Conservation (phyloP, 1,284 basidiomycete species). For the Papiliotrema fonsecae region DNA sequence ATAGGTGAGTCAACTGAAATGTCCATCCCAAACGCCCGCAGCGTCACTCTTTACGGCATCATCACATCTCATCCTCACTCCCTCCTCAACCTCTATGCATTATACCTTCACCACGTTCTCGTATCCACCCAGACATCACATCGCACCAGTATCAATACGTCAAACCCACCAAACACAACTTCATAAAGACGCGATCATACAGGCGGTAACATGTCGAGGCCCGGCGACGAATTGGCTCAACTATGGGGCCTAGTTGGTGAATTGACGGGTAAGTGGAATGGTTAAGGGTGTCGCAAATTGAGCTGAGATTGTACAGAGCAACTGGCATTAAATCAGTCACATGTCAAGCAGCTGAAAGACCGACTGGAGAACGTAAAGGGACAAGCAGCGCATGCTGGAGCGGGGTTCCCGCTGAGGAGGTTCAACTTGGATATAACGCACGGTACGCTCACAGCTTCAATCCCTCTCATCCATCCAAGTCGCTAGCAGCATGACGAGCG, state of each 20-base stretch:
- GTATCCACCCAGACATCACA: too few species aligned
- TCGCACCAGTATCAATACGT: too few species aligned
- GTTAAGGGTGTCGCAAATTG: too few species aligned
- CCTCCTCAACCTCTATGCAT: too few species aligned
- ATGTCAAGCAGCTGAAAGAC: slow-evolving; percentile 65
- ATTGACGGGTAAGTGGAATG: slow-evolving; percentile 49
- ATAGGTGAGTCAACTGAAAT: too few species aligned
- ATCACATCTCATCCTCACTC: too few species aligned
- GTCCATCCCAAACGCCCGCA: too few species aligned
- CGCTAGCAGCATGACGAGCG: too few species aligned
- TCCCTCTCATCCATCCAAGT: background rate
- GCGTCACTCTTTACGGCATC: too few species aligned
- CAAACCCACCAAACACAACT: too few species aligned
- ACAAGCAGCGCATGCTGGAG: slow-evolving; percentile 70
- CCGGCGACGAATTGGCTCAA: slow-evolving; percentile 64
- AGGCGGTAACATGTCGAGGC: slow-evolving; percentile 5
- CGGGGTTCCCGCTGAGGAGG: slow-evolving; percentile 76
- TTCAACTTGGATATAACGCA: slow-evolving; percentile 92
- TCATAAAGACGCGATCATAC: too few species aligned
- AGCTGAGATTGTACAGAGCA: slow-evolving; percentile 70
- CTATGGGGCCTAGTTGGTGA: slow-evolving; percentile 76
- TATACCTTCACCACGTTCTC: too few species aligned
- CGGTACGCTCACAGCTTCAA: slow-evolving; percentile 60
- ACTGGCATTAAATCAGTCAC: slow-evolving; percentile 75
- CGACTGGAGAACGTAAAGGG: slow-evolving; percentile 75